Evolutionary conservation across 164 flowering plant species (phyloP).

Genomic region (Kingdonia uniflora): DNA sequence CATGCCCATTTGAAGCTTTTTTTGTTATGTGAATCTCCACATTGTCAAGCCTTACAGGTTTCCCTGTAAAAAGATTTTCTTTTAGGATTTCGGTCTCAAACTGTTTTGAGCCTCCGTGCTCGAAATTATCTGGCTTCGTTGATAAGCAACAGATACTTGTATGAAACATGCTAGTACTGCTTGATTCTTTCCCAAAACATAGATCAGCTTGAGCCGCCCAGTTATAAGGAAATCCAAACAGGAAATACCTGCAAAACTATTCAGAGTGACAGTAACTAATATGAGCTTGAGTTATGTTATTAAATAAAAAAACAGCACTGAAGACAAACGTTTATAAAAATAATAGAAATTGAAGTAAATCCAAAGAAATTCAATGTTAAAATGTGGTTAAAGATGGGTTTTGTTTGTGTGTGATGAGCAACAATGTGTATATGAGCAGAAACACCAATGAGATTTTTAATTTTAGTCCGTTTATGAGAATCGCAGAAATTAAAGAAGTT

Average conservation of each 20-base stretch:
- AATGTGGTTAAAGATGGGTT: too few relatives aligned
- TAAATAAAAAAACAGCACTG: neutral
- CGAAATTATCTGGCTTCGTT: neutral
- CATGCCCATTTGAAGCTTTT: neutral
- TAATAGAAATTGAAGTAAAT: neutral
- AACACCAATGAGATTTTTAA: neutral
- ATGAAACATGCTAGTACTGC: neutral
- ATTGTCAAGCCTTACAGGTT: neutral
- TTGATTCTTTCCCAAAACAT: conserved; percentile 13
- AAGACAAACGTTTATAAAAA: neutral
- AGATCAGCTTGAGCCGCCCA: conserved; percentile 36
- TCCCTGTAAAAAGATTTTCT: neutral
- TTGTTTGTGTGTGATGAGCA: too few relatives aligned
- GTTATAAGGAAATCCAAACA: conserved; percentile 39
- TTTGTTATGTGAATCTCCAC: neutral
- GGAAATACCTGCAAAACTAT: conserved; percentile 37
- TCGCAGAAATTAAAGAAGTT: too few relatives aligned
- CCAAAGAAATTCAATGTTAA: too few relatives aligned
- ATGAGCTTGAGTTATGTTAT: neutral
- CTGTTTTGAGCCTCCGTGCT: neutral
- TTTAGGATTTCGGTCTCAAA: neutral
- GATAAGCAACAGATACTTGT: neutral
- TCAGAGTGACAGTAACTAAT: neutral
- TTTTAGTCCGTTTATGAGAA: too few relatives aligned
- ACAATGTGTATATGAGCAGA: too few relatives aligned